Evolutionary conservation across 139 green algal species (phyloP), one percentile per base, ranked within the genome.

Genomic region (Eudorina sp.): DNA sequence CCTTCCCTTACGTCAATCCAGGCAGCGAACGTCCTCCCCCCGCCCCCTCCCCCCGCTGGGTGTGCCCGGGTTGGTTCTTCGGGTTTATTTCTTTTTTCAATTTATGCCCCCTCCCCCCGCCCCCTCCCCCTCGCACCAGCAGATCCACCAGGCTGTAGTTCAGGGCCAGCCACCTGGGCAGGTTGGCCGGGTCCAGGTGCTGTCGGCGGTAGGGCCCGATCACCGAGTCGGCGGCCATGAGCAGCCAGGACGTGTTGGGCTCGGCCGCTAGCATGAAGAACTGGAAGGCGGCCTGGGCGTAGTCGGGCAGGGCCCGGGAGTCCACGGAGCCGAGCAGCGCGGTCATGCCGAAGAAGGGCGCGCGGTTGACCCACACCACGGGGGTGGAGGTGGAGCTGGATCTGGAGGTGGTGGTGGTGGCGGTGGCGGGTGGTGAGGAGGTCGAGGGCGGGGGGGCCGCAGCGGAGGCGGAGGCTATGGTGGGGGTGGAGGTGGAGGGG

Each of bases 251-350:
- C 1, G 7, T 4, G 40, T 76, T 40, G 40, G 60, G 60, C 1
- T 41, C 19, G 1, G 60, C 16, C 43, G 62, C 58, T 41, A 60
- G 40, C 5, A 31, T 2, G n/a, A 76, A 86, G 34, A 77, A 73
- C 19, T 3, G 9, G 16, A 86, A 34, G 2, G 34, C 80, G 13
- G 19, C 60, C 6, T 13, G 14, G 2, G 4, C 19, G 80, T 86
- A 86, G 18, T 86, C 80, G 19, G 60, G 14, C 7, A 40, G 29
- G 1, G 43, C 34, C 4, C 80, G 60, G 0, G 43, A 41, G 29
- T 62, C 60, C 21, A 86, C 45, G 29, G 29, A 25, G 9, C 80
- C 80, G 60, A 86, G 41, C 80, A 86, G 80, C 40, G 80, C 80
- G 16, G 60, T 40, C 60, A 76, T 86, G 60, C 80, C 60, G 1